These are phyloP conservation scores for Xerophyta viscosa DNA, from an alignment of 106 monocot genomes.

Conservation along the genomic window DNA sequence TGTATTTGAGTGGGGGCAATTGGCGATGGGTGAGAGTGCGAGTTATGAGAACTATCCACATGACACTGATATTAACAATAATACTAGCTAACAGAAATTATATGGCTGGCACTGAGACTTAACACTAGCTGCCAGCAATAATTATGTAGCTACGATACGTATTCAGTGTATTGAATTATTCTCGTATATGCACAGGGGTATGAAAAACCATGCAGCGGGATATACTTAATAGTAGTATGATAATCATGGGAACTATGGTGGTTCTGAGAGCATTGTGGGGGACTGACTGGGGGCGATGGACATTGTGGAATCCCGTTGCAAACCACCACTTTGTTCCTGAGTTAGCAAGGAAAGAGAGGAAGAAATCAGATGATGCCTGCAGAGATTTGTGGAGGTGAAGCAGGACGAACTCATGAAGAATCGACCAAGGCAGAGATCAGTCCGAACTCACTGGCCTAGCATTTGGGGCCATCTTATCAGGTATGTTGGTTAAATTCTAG, in stretches of 20 bases:
- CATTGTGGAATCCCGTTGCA: neutral
- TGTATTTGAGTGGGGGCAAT: no score
- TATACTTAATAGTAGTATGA: conserved; percentile 20
- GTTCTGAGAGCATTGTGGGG: conserved; percentile 12
- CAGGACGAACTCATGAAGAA: conserved; percentile 92
- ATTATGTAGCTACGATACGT: no score
- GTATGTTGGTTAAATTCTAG: no score
- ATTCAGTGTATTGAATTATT: neutral
- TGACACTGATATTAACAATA: no score
- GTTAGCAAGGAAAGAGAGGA: conserved; percentile 76
- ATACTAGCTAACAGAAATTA: no score
- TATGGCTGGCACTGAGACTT: no score
- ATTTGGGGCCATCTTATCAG: conserved; percentile 92
- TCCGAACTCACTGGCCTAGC: conserved; percentile 73
- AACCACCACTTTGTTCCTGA: conserved; percentile 19
- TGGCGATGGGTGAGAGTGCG: no score
- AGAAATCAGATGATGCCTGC: conserved; percentile 51
- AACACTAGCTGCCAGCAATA: no score
- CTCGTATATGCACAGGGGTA: conserved; percentile 8
- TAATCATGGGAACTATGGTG: conserved; percentile 13
- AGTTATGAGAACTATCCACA: no score
- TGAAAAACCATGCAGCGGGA: neutral
- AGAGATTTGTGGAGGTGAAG: conserved; percentile 82
- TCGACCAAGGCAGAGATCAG: conserved; percentile 75
- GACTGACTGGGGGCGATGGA: conserved; percentile 21